Evolutionary conservation across 352 stramenopile genomes (phyloP).

Genomic region (Globisporangium cederbergense): DNA sequence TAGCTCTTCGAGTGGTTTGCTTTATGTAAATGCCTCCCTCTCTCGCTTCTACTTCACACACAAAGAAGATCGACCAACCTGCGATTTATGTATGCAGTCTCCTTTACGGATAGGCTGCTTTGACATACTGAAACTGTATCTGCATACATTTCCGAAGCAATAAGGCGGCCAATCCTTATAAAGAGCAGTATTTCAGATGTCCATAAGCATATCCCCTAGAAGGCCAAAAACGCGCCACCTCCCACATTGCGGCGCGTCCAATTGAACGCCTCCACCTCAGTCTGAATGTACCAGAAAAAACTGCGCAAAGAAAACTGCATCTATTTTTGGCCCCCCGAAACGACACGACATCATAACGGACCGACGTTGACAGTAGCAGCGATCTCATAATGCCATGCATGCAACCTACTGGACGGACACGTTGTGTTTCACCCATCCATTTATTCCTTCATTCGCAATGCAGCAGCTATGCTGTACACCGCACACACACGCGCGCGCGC

Average conservation of each 20-base stretch:
- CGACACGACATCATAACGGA: background rate
- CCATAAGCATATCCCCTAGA: too few relatives aligned
- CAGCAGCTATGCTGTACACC: background rate
- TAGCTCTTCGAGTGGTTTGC: background rate
- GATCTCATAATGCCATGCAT: background rate
- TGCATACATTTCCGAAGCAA: too few relatives aligned
- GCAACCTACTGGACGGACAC: background rate
- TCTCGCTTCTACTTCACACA: background rate
- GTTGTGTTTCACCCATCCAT: background rate
- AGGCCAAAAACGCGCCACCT: too few relatives aligned
- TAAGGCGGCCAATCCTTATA: too few relatives aligned
- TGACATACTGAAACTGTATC: too few relatives aligned
- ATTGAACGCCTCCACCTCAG: conserved; percentile 1
- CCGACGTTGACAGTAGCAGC: too few relatives aligned
- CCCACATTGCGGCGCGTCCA: background rate
- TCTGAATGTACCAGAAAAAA: background rate
- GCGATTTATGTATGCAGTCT: too few relatives aligned
- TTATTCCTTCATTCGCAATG: background rate
- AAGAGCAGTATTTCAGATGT: too few relatives aligned
- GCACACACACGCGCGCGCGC: background rate
- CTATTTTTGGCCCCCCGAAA: background rate
- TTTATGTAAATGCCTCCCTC: conserved; percentile 4
- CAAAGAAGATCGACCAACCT: conserved; percentile 10
- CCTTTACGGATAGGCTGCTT: too few relatives aligned
- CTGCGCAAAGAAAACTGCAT: background rate